These are phyloP conservation scores for Fusarium floridanum DNA, from an alignment of 2,329 filamentous ascomycete species.

Conservation along the genomic window DNA sequence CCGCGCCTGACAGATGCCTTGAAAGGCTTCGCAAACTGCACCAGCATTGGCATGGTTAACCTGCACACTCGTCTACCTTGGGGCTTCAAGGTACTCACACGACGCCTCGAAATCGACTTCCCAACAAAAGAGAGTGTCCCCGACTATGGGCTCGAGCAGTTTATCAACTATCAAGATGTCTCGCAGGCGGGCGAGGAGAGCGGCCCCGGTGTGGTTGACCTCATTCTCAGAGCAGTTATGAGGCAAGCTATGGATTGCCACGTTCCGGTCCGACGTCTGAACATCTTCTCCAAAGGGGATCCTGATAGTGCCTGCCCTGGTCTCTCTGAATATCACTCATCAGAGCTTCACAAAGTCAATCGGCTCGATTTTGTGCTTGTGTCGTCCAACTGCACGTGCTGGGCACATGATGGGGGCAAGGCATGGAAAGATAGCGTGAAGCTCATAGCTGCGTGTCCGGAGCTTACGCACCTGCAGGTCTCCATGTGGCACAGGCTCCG, in stretches of 20 bases:
- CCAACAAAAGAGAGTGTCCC: background rate
- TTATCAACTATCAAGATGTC: background rate
- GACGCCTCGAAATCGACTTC: background rate
- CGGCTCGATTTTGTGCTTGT: background rate
- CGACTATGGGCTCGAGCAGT: background rate
- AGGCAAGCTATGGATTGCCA: background rate
- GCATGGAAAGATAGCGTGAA: background rate
- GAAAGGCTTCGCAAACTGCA: background rate
- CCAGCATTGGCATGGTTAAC: background rate
- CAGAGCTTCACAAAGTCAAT: background rate
- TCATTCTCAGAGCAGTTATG: background rate
- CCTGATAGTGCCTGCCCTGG: background rate
- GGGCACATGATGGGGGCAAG: background rate
- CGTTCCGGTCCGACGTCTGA: background rate
- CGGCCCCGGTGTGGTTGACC: background rate
- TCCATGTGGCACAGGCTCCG: background rate
- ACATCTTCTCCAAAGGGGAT: background rate
- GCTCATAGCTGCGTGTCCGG: background rate
- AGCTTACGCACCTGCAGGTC: background rate
- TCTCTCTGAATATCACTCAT: background rate
- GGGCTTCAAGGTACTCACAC: background rate
- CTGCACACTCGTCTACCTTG: background rate
- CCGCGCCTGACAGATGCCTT: background rate
- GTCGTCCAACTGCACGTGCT: background rate
- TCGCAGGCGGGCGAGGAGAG: background rate